Evolutionary conservation across 106 monocot genomes (phyloP).

Genomic region (Chionographis japonica): DNA sequence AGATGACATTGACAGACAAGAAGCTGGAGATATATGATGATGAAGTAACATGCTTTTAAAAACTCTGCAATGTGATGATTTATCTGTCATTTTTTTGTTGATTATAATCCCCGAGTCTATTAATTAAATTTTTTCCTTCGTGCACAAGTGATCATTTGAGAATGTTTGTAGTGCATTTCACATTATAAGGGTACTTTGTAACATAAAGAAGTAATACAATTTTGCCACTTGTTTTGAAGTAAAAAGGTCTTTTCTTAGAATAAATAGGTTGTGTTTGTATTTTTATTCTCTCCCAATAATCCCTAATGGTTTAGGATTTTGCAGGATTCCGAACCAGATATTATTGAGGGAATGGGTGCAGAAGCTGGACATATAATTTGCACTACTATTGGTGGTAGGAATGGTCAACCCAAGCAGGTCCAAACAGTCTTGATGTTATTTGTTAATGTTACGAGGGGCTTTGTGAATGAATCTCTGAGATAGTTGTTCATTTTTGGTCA

Average conservation of each 20-base stretch:
- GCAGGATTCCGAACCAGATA: slow-evolving; percentile 30
- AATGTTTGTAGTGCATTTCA: too few relatives aligned
- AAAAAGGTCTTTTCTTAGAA: too few relatives aligned
- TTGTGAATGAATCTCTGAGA: background rate
- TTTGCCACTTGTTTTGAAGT: too few relatives aligned
- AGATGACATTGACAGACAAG: slow-evolving; percentile 31
- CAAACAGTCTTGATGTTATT: background rate
- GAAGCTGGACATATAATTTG: slow-evolving; percentile 30
- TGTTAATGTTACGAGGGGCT: background rate
- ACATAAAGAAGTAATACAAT: too few relatives aligned
- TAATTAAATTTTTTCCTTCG: too few relatives aligned
- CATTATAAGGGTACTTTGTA: too few relatives aligned
- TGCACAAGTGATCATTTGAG: too few relatives aligned
- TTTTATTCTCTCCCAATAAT: too few relatives aligned
- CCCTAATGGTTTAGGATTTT: background rate
- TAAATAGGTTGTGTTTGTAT: too few relatives aligned
- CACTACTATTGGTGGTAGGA: slow-evolving; percentile 25
- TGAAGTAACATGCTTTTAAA: slow-evolving; percentile 7
- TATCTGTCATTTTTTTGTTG: background rate
- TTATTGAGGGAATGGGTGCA: slow-evolving; percentile 20
- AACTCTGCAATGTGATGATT: background rate
- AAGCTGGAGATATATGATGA: slow-evolving; percentile 12
- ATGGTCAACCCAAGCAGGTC: slow-evolving; percentile 36
- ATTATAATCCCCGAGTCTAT: too few relatives aligned
- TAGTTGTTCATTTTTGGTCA: background rate